Base-by-base conservation (phyloP, 768 basidiomycete genomes). In the Lentinula sp. region DNA sequence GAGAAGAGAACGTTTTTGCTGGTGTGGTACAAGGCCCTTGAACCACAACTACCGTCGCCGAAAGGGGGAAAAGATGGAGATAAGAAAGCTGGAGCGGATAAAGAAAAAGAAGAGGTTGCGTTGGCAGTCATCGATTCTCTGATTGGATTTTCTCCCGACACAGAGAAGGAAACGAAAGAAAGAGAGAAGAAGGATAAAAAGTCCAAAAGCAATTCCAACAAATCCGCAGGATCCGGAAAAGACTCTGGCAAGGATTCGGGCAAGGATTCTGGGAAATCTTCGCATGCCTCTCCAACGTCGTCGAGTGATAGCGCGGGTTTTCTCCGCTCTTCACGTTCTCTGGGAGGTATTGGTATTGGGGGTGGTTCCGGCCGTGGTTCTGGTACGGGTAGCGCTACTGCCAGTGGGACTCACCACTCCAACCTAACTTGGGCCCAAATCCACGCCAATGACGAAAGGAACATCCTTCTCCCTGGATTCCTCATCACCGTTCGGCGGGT, bases 21-120 rank as follows among this genome's bases (percentile, higher is more conserved):
- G 50, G 86, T 95, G 10, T 93, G 88, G 72, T 95, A 91, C 71
- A 86, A 88, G 59, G 81, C 84, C 0, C 81, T 82, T 81, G 74
- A 85, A 82, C 57, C 77, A 80, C 16, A 70, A 67, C 33, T 74
- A 75, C 13, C 54, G 57, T 56, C 73, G 52, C 66, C 73, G 59
- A 66, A 46, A 46, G 48, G 33, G 9, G 48, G 48, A 7, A 51
- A 36, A 67, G 9, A 65, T 67, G 52, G 59, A 66, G 53, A 60
- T 61, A 32, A 63, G 64, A 15, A 60, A 50, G 15, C 35, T 41
- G 51, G 51, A 9, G 28, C 7, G 12, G 49, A 20, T n/a, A 28
- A 35, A 13, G 15, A 18, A 5, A 45, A 35, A 1, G 10, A 66
- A 65, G 54, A 60, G 66, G 57, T 62, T 63, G 37, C 65, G 66